Evolutionary conservation across 495 filamentous ascomycete genomes (phyloP), one percentile per base, ranked within the genome.

Genomic region (Evansstolkia leycettana): DNA sequence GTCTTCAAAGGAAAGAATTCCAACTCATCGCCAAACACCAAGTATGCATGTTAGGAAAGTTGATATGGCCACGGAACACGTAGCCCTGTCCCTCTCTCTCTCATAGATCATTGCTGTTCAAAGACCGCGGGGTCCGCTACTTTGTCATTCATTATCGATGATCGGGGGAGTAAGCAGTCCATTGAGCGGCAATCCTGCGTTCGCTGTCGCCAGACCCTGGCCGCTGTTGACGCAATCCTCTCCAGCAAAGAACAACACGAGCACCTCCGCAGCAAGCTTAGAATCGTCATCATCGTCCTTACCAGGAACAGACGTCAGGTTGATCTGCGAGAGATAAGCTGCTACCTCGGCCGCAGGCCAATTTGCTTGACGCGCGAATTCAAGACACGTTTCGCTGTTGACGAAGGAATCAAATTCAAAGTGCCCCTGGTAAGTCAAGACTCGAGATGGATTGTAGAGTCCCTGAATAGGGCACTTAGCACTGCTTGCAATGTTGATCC

Each of bases 341-440:
- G 47, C 32, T 17, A 55, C 52, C 15, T 44, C 49, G 7, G 39
- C 37, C 12, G 48, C 49, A 42, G 47, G 47, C 54, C 54, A 58
- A 2, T 47, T 43, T 42, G 41, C 44, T 9, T 41, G 13, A 0
- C 50, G 41, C 6, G 47, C 52, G 40, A 46, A 48, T 28, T 65
- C 51, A 10, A 50, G 13, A 30, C 50, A 53, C 45, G 55, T 53
- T 35, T 54, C 45, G 5, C 31, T 33, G 40, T 44, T 51, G 0
- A 53, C 54, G 39, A 60, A 63, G 0, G 34, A 35, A 37, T 63
- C 60, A 44, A 64, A 52, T 31, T 57, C 60, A 39, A 57, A 54
- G 39, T 62, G 58, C 0, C 56, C 52, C 35, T 61, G 58, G 6
- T 58, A 48, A 11, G 60, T 48, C 27, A 63, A 31, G 0, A 61